Percentiles rank a stretch among this genome's conserved stretches.
Evolutionary conservation across 2,329 filamentous ascomycete genomes (phyloP).

Genomic region (Alternaria gaisen): DNA sequence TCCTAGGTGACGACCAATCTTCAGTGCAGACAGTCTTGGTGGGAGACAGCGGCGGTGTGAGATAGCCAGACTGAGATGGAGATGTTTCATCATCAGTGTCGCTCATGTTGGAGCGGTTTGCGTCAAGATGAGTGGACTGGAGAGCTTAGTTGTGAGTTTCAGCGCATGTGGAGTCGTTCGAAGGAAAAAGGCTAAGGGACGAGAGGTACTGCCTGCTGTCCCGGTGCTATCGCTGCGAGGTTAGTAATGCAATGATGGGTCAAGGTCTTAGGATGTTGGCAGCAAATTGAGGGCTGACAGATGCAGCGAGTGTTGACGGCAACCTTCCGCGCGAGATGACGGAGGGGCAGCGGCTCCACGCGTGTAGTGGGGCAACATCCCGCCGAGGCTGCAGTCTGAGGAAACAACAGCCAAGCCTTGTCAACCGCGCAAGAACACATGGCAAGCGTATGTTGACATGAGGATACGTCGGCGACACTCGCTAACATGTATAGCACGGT

Average conservation of each 20-base stretch:
- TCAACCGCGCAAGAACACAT: constrained; percentile 32
- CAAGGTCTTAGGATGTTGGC: constrained; percentile 28
- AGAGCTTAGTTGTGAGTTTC: constrained; percentile 11
- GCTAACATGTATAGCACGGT: constrained; percentile 73
- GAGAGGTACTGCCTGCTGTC: constrained; percentile 27
- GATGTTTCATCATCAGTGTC: constrained; percentile 28
- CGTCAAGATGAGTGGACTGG: constrained; percentile 13
- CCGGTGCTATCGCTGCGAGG: constrained; percentile 39
- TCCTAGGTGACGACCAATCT: constrained; percentile 42
- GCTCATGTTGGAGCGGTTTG: constrained; percentile 31
- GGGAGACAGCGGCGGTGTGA: constrained; percentile 47
- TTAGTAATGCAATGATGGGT: constrained; percentile 45
- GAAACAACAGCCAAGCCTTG: constrained; percentile 22
- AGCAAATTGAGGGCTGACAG: constrained; percentile 17
- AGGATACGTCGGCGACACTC: neutral
- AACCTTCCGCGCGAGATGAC: constrained; percentile 27
- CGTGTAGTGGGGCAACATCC: constrained; percentile 41
- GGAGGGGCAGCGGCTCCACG: constrained; percentile 34
- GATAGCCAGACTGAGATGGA: constrained; percentile 27
- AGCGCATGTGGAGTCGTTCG: constrained; percentile 38
- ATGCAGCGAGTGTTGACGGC: constrained; percentile 20
- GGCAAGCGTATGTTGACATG: constrained; percentile 51
- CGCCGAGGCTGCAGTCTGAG: constrained; percentile 30
- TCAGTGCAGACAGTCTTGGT: constrained; percentile 47
- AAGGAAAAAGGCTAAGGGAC: constrained; percentile 19